Percentiles rank a stretch among this genome's conserved stretches.
phyloP scores from a whole-genome alignment of 768 basidiomycete genomes.

The Mrakia gelida region DNA sequence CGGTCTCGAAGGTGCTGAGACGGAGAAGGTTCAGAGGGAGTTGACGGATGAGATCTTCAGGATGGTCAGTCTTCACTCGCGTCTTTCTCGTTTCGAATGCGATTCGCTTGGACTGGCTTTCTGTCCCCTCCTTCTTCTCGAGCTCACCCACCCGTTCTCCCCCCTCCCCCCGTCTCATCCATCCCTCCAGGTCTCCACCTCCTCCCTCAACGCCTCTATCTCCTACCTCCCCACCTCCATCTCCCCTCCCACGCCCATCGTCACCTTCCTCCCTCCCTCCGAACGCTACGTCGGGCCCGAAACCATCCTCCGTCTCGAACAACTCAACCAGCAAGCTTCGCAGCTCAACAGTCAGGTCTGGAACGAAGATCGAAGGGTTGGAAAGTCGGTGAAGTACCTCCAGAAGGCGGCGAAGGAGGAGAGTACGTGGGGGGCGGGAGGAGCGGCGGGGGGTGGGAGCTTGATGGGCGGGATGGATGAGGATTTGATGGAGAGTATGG shows the following conservation, averaged over 20 bases:
- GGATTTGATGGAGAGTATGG: constrained; percentile 6
- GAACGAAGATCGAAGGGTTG: constrained; percentile 5
- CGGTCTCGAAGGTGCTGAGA: constrained; percentile 39
- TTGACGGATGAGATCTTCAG: constrained; percentile 55
- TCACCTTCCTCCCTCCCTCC: constrained; percentile 14
- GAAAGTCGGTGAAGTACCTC: constrained; percentile 2
- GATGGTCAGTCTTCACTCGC: neutral
- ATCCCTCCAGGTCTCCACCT: neutral
- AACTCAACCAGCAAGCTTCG: neutral
- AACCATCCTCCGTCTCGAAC: neutral
- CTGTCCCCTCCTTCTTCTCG: neutral
- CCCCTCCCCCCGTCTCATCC: too few species aligned
- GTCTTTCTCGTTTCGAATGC: neutral
- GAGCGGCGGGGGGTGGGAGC: neutral
- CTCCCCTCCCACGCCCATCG: neutral
- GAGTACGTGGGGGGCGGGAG: constrained; percentile 8
- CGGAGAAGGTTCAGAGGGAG: constrained; percentile 38
- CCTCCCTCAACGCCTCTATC: neutral
- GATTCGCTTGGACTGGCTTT: too few species aligned
- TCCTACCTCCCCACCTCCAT: neutral
- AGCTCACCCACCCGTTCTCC: neutral
- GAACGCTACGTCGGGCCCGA: constrained; percentile 11
- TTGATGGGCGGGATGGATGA: constrained; percentile 5
- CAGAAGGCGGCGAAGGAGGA: constrained; percentile 21
- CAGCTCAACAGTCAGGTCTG: neutral